Evolutionary conservation across 805 yeast genomes (phyloP).

Genomic region (Saccharomycopsis guyanensis): DNA sequence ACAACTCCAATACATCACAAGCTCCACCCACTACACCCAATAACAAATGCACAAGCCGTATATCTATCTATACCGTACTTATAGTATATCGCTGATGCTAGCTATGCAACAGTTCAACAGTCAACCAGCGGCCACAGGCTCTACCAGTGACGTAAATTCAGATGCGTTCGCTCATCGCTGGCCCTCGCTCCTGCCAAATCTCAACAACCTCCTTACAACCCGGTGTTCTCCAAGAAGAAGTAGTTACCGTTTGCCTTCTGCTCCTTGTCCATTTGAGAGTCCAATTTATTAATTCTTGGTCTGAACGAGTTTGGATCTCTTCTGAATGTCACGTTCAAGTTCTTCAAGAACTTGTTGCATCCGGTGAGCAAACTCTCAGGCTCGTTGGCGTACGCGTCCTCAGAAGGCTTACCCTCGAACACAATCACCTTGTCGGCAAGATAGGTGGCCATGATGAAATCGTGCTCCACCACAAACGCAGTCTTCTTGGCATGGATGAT

Average conservation of each 20-base stretch:
- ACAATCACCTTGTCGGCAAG: conserved; percentile 98
- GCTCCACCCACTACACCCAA: too few species aligned
- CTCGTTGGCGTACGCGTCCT: conserved; percentile 72
- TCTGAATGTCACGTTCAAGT: conserved; percentile 95
- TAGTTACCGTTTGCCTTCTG: conserved; percentile 89
- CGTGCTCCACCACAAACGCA: conserved; percentile 99
- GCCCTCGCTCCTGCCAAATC: too few species aligned
- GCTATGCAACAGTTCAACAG: too few species aligned
- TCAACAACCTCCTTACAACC: too few species aligned
- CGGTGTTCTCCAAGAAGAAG: conserved; percentile 62
- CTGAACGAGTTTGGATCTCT: conserved; percentile 98
- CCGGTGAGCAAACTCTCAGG: conserved; percentile 96
- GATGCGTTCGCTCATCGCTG: too few species aligned
- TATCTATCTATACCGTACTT: too few species aligned
- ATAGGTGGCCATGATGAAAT: conserved; percentile 99
- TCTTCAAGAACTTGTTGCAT: conserved; percentile 94
- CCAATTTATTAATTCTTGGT: conserved; percentile 97
- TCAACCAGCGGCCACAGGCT: too few species aligned
- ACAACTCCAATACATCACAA: too few species aligned
- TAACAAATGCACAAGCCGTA: too few species aligned
- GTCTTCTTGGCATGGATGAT: conserved; percentile 95
- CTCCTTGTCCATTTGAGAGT: conserved; percentile 98
- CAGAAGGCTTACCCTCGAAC: conserved; percentile 91
- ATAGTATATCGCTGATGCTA: too few species aligned
- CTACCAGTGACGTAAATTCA: too few species aligned